These are phyloP conservation scores for Terfezia boudieri DNA, from an alignment of 495 filamentous ascomycete species.

Conservation along the genomic window DNA sequence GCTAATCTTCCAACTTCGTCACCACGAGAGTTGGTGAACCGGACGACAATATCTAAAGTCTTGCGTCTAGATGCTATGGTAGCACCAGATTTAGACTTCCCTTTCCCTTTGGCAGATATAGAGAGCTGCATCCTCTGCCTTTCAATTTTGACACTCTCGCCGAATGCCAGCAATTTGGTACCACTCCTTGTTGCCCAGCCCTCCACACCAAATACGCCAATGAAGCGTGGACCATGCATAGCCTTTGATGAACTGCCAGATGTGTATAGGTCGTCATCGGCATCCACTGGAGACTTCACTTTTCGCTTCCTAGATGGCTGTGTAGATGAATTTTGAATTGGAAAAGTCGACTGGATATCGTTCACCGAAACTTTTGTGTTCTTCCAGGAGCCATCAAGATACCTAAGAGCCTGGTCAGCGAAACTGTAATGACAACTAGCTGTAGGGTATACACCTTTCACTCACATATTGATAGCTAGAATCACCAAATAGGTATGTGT, in stretches of 20 bases:
- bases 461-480: slow-evolving; percentile 26
- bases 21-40: slow-evolving; percentile 62
- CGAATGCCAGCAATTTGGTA: slow-evolving; percentile 44
- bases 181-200: slow-evolving; percentile 89
- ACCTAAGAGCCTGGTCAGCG: slow-evolving; percentile 29
- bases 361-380: slow-evolving; percentile 6
- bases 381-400: slow-evolving; percentile 86
- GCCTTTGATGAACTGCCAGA: too few species aligned
- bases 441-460: neutral
- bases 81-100: slow-evolving; percentile 26
- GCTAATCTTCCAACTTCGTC: slow-evolving; percentile 76
- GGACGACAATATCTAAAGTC: slow-evolving; percentile 66
- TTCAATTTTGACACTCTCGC: slow-evolving; percentile 63
- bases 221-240: slow-evolving; percentile 33
- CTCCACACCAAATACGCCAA: slow-evolving; percentile 78
- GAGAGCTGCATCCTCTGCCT: slow-evolving; percentile 47
- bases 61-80: slow-evolving; percentile 26
- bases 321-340: neutral
- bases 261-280: slow-evolving; percentile 21
- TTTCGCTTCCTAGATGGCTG: neutral
- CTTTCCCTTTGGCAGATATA: slow-evolving; percentile 24
- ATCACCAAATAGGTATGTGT: neutral
- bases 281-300: slow-evolving; percentile 20
- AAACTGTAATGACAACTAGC: neutral
- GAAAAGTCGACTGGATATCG: slow-evolving; percentile 4